Percentiles rank a stretch among this genome's conserved stretches.
Evolutionary conservation across 306 rosid genomes (phyloP).

Genomic region (Trifolium fragiferum): DNA sequence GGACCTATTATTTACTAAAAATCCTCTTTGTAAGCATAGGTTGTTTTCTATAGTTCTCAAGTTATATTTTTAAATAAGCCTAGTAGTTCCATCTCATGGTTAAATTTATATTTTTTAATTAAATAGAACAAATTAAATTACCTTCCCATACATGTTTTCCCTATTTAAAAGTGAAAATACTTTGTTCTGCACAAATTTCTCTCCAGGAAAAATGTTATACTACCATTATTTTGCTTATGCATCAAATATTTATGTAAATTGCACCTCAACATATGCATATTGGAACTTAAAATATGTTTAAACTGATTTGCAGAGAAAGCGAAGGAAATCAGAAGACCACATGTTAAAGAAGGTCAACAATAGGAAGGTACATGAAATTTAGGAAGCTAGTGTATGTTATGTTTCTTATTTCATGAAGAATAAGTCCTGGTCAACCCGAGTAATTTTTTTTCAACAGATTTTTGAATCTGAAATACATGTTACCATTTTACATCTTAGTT

Average conservation of each 20-base stretch:
- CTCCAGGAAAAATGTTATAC: neutral
- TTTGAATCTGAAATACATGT: neutral
- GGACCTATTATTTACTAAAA: too few relatives aligned
- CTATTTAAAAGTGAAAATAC: conserved; percentile 10
- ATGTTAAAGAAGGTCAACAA: conserved; percentile 66
- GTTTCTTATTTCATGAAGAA: neutral
- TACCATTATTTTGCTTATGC: conserved; percentile 5
- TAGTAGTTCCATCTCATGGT: too few relatives aligned
- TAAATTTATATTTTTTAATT: neutral
- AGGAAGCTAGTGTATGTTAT: conserved; percentile 24
- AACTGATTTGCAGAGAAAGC: conserved; percentile 71
- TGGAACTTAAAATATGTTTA: conserved; percentile 35
- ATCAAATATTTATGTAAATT: neutral
- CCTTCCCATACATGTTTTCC: neutral
- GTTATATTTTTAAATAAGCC: too few relatives aligned
- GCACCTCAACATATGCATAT: conserved; percentile 20
- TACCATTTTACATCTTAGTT: conserved; percentile 17
- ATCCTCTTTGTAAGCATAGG: too few relatives aligned
- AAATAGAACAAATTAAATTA: conserved; percentile 1
- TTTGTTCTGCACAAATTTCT: neutral
- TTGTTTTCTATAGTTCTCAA: too few relatives aligned
- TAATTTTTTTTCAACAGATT: conserved; percentile 16
- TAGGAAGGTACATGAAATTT: conserved; percentile 70
- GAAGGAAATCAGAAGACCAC: conserved; percentile 79
- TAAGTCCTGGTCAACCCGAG: conserved; percentile 13